phyloP scores from a whole-genome alignment of 2,329 filamentous ascomycete species.

The Talaromyces sp. region DNA sequence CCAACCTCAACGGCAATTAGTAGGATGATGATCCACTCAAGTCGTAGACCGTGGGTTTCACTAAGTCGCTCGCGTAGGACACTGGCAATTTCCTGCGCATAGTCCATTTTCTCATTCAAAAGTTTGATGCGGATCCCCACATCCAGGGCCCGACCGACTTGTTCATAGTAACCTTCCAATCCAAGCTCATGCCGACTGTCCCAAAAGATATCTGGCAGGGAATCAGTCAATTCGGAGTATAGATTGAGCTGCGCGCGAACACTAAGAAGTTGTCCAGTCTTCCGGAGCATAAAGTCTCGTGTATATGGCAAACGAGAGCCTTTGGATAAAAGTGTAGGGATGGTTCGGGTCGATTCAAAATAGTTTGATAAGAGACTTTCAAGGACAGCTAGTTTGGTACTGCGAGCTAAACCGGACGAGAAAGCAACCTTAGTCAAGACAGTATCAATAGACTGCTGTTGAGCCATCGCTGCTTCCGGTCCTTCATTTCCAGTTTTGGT shows the following conservation, averaged over 20 bases:
- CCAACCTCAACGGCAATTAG: slow-evolving; percentile 90
- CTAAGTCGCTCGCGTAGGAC: slow-evolving; percentile 86
- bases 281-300: slow-evolving; percentile 80
- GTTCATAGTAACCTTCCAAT: slow-evolving; percentile 92
- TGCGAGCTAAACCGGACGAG: slow-evolving; percentile 87
- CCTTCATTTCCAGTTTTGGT: slow-evolving; percentile 57
- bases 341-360: slow-evolving; percentile 81
- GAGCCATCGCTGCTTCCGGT: slow-evolving; percentile 24
- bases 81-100: slow-evolving; percentile 90
- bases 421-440: slow-evolving; percentile 95
- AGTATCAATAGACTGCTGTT: slow-evolving; percentile 53
- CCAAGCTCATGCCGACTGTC: slow-evolving; percentile 86
- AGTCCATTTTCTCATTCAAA: slow-evolving; percentile 96
- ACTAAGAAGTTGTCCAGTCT: slow-evolving; percentile 88
- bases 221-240: slow-evolving; percentile 95
- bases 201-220: slow-evolving; percentile 95
- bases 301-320: slow-evolving; percentile 66
- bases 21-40: slow-evolving; percentile 95
- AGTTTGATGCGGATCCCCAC: slow-evolving; percentile 88
- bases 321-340: slow-evolving; percentile 75
- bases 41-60: slow-evolving; percentile 81
- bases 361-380: slow-evolving; percentile 82
- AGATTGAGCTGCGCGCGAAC: slow-evolving; percentile 92
- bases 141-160: slow-evolving; percentile 86
- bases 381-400: slow-evolving; percentile 89